Percentiles rank a stretch among this genome's conserved stretches.
Conservation (phyloP, 164 flowering plant species). For the Umbellularia californica region DNA sequence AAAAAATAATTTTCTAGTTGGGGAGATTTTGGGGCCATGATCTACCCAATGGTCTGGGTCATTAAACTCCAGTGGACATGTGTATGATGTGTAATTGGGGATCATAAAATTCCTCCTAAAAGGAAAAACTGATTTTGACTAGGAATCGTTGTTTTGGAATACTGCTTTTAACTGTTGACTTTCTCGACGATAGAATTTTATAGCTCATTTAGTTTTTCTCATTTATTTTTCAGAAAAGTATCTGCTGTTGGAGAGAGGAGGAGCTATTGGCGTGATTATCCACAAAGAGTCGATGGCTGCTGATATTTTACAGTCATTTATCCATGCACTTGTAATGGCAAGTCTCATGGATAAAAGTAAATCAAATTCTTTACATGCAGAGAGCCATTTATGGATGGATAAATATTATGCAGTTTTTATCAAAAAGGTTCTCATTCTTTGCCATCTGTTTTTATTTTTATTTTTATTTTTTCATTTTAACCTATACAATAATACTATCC, state of each 20-base stretch:
- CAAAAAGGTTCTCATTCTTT: conserved; percentile 45
- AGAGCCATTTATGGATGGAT: conserved; percentile 82
- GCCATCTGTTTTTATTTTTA: neutral
- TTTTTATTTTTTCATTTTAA: too few species aligned
- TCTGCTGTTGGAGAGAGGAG: conserved; percentile 53
- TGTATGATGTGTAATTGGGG: too few species aligned
- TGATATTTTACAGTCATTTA: conserved; percentile 67
- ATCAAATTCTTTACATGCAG: conserved; percentile 26
- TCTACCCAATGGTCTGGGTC: too few species aligned
- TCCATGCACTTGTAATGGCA: conserved; percentile 82
- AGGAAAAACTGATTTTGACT: neutral
- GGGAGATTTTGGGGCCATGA: too few species aligned
- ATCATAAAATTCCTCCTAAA: neutral
- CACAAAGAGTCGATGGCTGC: conserved; percentile 69
- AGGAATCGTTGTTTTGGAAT: neutral
- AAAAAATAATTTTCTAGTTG: too few species aligned
- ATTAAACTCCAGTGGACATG: too few species aligned
- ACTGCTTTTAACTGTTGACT: neutral
- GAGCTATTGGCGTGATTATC: conserved; percentile 39
- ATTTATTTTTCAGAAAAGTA: conserved; percentile 48
- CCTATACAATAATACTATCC: too few species aligned
- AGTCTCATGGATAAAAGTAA: conserved; percentile 23
- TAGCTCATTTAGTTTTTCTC: neutral
- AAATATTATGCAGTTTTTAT: conserved; percentile 58
- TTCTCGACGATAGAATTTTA: neutral